Conservation (phyloP, 2,329 filamentous ascomycete genomes). For the Trichoderma pleuroti region DNA sequence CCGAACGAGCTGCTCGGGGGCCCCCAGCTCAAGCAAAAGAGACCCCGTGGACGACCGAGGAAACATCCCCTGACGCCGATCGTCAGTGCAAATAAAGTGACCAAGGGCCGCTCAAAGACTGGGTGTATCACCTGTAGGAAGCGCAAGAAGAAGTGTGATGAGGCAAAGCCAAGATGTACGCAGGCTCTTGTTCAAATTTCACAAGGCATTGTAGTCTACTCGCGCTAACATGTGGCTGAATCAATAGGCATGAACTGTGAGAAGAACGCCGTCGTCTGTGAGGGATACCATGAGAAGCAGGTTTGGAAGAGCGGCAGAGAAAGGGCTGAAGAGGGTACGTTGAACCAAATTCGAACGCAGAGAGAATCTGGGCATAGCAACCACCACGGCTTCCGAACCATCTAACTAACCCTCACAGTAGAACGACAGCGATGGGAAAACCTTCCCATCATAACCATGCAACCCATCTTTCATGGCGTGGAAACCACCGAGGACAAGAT, state of each 20-base stretch:
- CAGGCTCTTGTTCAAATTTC: neutral
- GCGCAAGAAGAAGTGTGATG: conserved; percentile 70
- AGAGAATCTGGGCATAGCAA: neutral
- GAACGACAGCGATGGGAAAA: conserved; percentile 49
- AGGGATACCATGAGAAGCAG: conserved; percentile 83
- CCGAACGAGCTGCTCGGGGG: conserved; percentile 24
- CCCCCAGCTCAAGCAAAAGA: conserved; percentile 48
- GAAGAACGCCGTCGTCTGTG: conserved; percentile 89
- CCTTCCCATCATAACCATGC: conserved; percentile 54
- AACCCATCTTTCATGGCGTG: conserved; percentile 72
- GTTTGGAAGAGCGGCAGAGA: conserved; percentile 85
- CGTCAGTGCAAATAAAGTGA: conserved; percentile 60
- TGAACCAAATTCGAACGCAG: neutral
- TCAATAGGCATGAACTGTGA: conserved; percentile 74
- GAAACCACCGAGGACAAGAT: conserved; percentile 76
- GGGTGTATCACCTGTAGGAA: conserved; percentile 66
- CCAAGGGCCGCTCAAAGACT: conserved; percentile 72
- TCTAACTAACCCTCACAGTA: conserved; percentile 28
- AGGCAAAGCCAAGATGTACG: conserved; percentile 62
- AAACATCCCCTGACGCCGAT: conserved; percentile 69
- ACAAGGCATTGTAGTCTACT: neutral
- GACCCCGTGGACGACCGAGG: conserved; percentile 74
- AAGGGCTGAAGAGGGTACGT: conserved; percentile 63
- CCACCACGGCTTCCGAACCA: neutral
- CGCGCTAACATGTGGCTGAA: conserved; percentile 22